A percentile compares a stretch with the other conserved stretches of the same genome.
Conservation (phyloP, 2,329 filamentous ascomycete species). For the Trichoderma semiorbis region DNA sequence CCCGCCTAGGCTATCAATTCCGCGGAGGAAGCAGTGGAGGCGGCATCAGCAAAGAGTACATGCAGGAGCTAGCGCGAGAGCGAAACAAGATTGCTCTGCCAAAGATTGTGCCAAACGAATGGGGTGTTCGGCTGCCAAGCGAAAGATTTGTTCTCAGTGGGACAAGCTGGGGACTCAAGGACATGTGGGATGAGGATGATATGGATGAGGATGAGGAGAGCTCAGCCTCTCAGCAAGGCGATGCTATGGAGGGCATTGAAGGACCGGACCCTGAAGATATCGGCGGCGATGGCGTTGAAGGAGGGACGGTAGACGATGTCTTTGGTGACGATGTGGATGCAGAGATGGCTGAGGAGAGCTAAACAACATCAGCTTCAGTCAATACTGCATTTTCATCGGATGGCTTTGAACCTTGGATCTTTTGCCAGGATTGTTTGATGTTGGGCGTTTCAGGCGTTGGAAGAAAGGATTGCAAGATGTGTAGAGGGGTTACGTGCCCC, state of each 20-base stretch:
- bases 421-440: background rate
- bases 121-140: constrained; percentile 63
- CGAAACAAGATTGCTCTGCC: constrained; percentile 66
- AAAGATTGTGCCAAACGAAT: constrained; percentile 60
- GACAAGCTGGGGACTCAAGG: constrained; percentile 60
- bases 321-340: constrained; percentile 54
- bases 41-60: constrained; percentile 68
- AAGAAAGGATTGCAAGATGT: background rate
- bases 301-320: constrained; percentile 52
- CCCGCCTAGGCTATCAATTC: constrained; percentile 67
- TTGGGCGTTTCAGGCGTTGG: constrained; percentile 19
- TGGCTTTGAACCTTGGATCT: background rate
- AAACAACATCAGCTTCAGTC: background rate
- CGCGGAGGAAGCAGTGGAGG: constrained; percentile 50
- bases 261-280: constrained; percentile 40
- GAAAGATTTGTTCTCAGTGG: constrained; percentile 67
- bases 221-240: constrained; percentile 35
- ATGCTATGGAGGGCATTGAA: constrained; percentile 50
- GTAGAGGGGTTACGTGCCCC: background rate
- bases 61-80: constrained; percentile 69
- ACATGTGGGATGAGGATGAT: constrained; percentile 53
- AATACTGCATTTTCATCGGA: background rate
- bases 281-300: constrained; percentile 47
- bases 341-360: constrained; percentile 49
- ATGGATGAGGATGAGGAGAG: constrained; percentile 42